phyloP scores from a whole-genome alignment of 75 land plant genomes.

The Isoetes taiwanensis region DNA sequence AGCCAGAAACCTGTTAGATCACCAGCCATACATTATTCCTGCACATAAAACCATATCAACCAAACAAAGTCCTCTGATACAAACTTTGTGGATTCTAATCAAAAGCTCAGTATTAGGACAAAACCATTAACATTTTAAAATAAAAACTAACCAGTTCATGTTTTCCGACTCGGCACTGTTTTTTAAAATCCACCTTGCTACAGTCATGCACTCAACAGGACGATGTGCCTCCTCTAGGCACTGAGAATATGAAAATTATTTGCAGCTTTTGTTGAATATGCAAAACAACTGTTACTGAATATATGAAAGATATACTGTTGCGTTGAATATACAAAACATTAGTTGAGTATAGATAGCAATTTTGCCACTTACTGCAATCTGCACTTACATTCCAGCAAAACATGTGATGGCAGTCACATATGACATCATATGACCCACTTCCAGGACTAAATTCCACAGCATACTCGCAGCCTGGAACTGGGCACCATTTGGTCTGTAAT shows the following conservation, averaged over 20 bases:
- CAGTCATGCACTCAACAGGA: constrained; percentile 86
- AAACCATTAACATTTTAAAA: no score
- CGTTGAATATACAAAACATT: no score
- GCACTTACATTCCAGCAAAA: constrained; percentile 96
- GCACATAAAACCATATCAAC: no score
- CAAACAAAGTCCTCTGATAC: no score
- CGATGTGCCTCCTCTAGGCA: constrained; percentile 93
- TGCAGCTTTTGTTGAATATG: no score
- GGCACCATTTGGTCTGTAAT: constrained; percentile 95
- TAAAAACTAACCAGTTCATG: constrained; percentile 81
- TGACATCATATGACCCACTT: constrained; percentile 55
- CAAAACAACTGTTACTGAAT: no score
- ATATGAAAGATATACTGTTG: no score
- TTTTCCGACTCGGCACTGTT: constrained; percentile 92
- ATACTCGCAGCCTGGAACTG: constrained; percentile 90
- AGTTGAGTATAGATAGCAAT: no score
- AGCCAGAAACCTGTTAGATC: constrained; percentile 63
- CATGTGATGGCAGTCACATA: constrained; percentile 54
- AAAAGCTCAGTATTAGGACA: no score
- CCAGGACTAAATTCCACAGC: constrained; percentile 72
- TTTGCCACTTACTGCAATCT: no score
- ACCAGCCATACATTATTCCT: no score
- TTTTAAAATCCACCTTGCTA: constrained; percentile 81
- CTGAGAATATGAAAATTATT: constrained; percentile 29
- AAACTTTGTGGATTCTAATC: no score